Percentiles rank a stretch among this genome's conserved stretches.
These are phyloP conservation scores for Flaveria linearis DNA, from an alignment of 129 eudicot genomes.

Conservation along the genomic window DNA sequence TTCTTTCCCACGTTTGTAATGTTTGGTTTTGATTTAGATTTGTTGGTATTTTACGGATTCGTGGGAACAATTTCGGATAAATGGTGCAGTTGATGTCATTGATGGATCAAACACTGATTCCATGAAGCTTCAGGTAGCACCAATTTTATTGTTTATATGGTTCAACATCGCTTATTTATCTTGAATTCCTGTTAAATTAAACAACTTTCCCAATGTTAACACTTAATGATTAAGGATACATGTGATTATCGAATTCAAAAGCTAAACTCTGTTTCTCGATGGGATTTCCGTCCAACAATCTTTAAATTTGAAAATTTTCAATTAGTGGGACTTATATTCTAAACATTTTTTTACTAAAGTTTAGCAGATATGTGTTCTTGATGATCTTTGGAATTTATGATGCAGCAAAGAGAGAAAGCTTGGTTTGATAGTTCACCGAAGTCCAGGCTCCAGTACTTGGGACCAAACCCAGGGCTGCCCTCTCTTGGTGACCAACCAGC, in stretches of 20 bases:
- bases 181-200: neutral
- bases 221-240: neutral
- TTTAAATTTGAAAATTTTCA: neutral
- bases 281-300: neutral
- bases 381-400: conserved; percentile 17
- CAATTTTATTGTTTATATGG: neutral
- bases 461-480: conserved; percentile 81
- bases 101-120: conserved; percentile 79
- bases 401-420: conserved; percentile 85
- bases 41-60: conserved; percentile 93
- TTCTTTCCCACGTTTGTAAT: neutral
- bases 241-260: neutral
- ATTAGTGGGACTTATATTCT: too few relatives aligned
- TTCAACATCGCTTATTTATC: neutral
- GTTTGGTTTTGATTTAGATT: conserved; percentile 46
- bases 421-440: conserved; percentile 90
- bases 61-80: conserved; percentile 93
- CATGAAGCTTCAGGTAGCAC: conserved; percentile 66
- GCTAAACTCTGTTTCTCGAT: neutral
- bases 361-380: neutral
- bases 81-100: conserved; percentile 72
- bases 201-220: neutral
- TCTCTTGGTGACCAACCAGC: conserved; percentile 51
- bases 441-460: conserved; percentile 79
- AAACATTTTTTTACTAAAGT: neutral